A percentile compares a stretch with the other conserved stretches of the same genome.
phyloP scores from a whole-genome alignment of 139 green algal genomes.

The Prasinococcaceae sp. region DNA sequence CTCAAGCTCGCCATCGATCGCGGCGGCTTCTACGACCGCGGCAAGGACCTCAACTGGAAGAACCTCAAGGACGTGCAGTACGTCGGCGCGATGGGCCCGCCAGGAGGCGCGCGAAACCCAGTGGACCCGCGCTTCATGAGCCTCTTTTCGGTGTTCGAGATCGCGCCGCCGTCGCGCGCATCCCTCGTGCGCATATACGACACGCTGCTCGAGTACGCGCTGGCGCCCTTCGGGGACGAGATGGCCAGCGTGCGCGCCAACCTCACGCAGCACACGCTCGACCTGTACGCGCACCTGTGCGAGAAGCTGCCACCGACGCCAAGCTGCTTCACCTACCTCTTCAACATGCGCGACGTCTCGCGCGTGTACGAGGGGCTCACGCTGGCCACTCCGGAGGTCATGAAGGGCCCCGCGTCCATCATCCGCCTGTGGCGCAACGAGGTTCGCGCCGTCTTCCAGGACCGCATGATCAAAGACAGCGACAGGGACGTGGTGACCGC shows the following conservation, averaged over 20 bases:
- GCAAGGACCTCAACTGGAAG: slow-evolving; percentile 80
- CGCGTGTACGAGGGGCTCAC: slow-evolving; percentile 52
- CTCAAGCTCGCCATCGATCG: slow-evolving; percentile 67
- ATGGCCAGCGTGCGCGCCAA: slow-evolving; percentile 11
- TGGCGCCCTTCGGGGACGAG: slow-evolving; percentile 40
- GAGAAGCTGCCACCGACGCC: slow-evolving; percentile 61
- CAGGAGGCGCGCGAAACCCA: slow-evolving; percentile 61
- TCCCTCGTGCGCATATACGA: slow-evolving; percentile 66
- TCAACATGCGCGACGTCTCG: slow-evolving; percentile 65
- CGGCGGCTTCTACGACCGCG: slow-evolving; percentile 55
- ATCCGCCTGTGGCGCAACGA: slow-evolving; percentile 61
- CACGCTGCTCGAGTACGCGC: slow-evolving; percentile 47
- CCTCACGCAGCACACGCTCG: slow-evolving; percentile 41
- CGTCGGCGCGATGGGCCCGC: slow-evolving; percentile 69
- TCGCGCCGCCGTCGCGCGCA: slow-evolving; percentile 52
- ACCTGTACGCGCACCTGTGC: slow-evolving; percentile 59
- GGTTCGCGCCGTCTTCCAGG: slow-evolving; percentile 52
- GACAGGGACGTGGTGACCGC: slow-evolving; percentile 26
- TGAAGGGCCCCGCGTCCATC: slow-evolving; percentile 32
- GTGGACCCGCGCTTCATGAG: slow-evolving; percentile 71
- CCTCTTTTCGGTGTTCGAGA: slow-evolving; percentile 67
- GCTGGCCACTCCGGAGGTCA: slow-evolving; percentile 31
- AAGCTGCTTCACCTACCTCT: slow-evolving; percentile 69
- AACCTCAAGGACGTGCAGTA: slow-evolving; percentile 72
- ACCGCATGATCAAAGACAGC: slow-evolving; percentile 42